Base-by-base conservation (phyloP, 2,329 filamentous ascomycete species). In the Fonsecaea nubica region DNA sequence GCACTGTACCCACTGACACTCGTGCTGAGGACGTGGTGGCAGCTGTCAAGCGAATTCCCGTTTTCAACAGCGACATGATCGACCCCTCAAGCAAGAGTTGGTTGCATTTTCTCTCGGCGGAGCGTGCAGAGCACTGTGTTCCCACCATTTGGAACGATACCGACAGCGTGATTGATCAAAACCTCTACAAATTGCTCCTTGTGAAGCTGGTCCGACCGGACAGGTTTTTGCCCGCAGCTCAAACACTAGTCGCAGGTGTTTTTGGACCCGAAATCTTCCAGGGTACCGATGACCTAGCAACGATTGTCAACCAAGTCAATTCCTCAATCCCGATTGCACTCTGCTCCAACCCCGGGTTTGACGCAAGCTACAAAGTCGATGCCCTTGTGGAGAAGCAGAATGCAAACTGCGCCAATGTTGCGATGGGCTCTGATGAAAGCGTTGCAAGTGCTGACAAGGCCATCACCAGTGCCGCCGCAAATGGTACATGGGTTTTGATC, bases 301-400 rank as follows among this genome's bases (percentile, higher is more conserved):
- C 91, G 66, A 94, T 95, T 18, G 91, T 96, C 64, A 86, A 89
- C 59, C 90, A 96, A 78, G 92, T 97, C 60, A 90, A 89, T 5
- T 89, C 94, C 35, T 92, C 89, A 36, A 89, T 92, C 2, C 95
- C 95, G 9, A 91, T 99, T 72, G 91, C 95, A 3, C 86, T 99
- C 40, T 94, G 94, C 74, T 99, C 95, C 5, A 97, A 91, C 75
- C 93, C 94, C 67, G 95, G 95, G 42, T 99, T 99, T 77, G 95
- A 99, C 79, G 96, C 96, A 62, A 97, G 92, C 77, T 99, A 98
- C 88, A 99, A 99, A 84, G 95, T 99, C 67, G 95, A 99, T 78
- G 92, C 90, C 68, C 85, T 99, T 62, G 96, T 98, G 35, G 92
- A 97, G 79, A 87, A 92, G 72, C 89, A 88, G 77, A 87, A 88